These are phyloP conservation scores for Mallotus nudiflorus DNA, from an alignment of 345 rosid genomes.

Conservation along the genomic window DNA sequence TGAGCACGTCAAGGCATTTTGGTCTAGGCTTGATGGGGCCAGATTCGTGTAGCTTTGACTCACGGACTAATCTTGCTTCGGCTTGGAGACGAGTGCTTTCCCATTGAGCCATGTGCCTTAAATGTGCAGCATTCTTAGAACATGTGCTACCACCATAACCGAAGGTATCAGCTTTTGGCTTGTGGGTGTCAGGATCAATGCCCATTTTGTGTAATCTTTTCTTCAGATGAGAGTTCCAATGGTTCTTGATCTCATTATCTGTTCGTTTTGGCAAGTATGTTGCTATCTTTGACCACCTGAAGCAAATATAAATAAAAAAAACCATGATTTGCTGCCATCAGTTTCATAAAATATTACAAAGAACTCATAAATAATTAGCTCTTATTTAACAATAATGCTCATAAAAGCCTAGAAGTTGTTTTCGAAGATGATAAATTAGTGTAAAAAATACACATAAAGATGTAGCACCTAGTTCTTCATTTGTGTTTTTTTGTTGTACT, in stretches of 20 bases:
- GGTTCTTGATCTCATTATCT: conserved; percentile 32
- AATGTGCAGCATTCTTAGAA: conserved; percentile 29
- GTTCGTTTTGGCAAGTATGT: conserved; percentile 31
- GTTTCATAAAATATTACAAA: too few species aligned
- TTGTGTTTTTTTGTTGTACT: too few species aligned
- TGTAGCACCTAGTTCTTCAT: too few species aligned
- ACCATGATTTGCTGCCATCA: too few species aligned
- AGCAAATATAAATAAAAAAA: conserved; percentile 22
- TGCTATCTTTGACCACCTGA: conserved; percentile 34
- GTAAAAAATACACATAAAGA: too few species aligned
- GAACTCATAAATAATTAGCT: conserved; percentile 9
- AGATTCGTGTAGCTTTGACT: conserved; percentile 69
- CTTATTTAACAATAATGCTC: conserved; percentile 17
- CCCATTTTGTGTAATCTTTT: conserved; percentile 37
- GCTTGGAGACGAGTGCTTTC: conserved; percentile 45
- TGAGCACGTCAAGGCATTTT: conserved; percentile 1
- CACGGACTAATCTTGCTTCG: conserved; percentile 64
- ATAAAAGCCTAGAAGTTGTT: conserved; percentile 6
- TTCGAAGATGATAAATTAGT: too few species aligned
- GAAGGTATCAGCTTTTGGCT: conserved; percentile 26
- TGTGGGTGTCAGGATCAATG: conserved; percentile 34
- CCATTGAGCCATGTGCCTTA: conserved; percentile 51
- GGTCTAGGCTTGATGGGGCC: conserved; percentile 30
- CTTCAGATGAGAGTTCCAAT: conserved; percentile 36
- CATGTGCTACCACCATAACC: too few species aligned